Evolutionary conservation across 305 asterid genomes (phyloP), one percentile per base, ranked within the genome.

Genomic region (Fraxinus albicans): DNA sequence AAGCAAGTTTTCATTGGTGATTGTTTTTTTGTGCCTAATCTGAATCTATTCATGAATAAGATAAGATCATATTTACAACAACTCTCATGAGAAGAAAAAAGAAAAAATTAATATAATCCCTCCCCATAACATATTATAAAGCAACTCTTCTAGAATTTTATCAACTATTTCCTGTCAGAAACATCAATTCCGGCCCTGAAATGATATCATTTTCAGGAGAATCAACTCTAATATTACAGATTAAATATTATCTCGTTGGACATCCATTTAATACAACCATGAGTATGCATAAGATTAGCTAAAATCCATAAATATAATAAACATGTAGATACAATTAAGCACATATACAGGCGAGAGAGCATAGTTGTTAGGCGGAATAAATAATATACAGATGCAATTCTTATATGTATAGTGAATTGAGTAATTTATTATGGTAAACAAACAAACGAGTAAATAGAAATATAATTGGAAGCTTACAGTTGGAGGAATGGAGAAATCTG

Each of bases 401-500:
- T 33, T 72, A 10, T 33, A 17, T 34, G 12, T 33, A 34, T 33
- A 72, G 25, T 33, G 76, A 17, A 72, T 27, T 31, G 25, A 72
- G 44, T 33, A 72, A 72, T 31, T 72, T 6, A 6, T 70, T 70
- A 70, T 31, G 42, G 36, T 29, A 25, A 67, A 25, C 74, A 33
- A 70, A 31, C 9, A 70, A 70, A 31, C 19, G 19, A 33, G 76
- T 4, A 34, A 10, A n/a, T 31, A 53, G 21, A 77, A 34, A 76
- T 27, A 21, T 12, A 42, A 69, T 74, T 34, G 36, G 36, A 63
- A 21, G 38, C 93, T 83, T 89, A 97, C 99, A 97, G 58, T 83
- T 87, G 76, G 95, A 86, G 77, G 99, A 95, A 90, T 97, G 99
- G 38, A 89, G 94, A 53, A 25, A 87, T 79, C 91, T 90, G 86